Base-by-base conservation (phyloP, 2,329 filamentous ascomycete genomes). In the Colletotrichum cordylinicola region DNA sequence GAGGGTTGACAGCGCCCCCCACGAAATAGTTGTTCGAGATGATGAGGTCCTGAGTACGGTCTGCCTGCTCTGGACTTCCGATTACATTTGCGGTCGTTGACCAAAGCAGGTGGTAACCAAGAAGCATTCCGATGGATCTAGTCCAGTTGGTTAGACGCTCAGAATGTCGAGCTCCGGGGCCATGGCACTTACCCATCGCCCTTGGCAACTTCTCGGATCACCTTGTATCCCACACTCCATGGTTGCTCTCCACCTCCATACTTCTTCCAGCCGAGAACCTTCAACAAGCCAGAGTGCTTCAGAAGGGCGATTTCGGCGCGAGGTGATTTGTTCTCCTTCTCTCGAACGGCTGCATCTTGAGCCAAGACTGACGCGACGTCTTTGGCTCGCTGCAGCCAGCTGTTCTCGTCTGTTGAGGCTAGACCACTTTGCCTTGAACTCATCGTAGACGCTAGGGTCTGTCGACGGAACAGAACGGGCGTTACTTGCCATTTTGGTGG, bases 31-130 rank as follows among this genome's bases (percentile, higher is more conserved):
- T 93, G 83, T 93, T 93, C 21, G 86, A 82, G 75, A 92, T 88
- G 79, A 94, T 91, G 67, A 89, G 82, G 76, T 91, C 85, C 73
- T 92, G 88, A 2, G 87, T 82, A 21, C 88, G 88, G 16, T 92
- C 90, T 21, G 88, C 88, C 81, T 94, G 92, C 78, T 92, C 90
- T 0, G 88, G 82, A 1, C 86, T 91, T 2, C 92, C 92, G 12
- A 93, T 89, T 0, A 93, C 85, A 74, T 89, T 90, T 18, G 90
- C 91, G 0, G 90, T 93, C 0, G 87, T 90, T 0, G 89, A 91
- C 92, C 92, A 94, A 9, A 93, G 85, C 6, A 93, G 84, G 79
- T 93, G 91, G 78, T 93, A 93, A 1, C 91, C 92, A 0, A 93
- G 85, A 0, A 94, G 86, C 91, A 93, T 93, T 2, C 92, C 92